phyloP scores from a whole-genome alignment of 164 flowering plant species.

The Vitis rupestris region DNA sequence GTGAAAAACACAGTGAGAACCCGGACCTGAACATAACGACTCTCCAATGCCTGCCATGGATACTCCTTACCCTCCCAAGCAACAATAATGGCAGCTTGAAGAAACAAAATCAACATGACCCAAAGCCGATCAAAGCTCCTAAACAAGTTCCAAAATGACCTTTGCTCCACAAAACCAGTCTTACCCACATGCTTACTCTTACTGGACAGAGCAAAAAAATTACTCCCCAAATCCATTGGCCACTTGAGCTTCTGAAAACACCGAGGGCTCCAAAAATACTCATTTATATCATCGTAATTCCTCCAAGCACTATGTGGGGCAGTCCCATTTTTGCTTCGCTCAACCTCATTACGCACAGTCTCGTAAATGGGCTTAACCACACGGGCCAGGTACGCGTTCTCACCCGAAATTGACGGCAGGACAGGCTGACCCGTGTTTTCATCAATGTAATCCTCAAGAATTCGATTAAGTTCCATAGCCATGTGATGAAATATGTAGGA shows the following conservation, averaged over 20 bases:
- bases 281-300: constrained; percentile 70
- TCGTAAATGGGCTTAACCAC: constrained; percentile 67
- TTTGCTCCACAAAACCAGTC: constrained; percentile 72
- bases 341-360: constrained; percentile 47
- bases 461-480: constrained; percentile 58
- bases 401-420: constrained; percentile 49
- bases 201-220: constrained; percentile 37
- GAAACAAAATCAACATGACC: constrained; percentile 58
- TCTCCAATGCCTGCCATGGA: constrained; percentile 49
- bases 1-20: constrained; percentile 52
- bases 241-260: constrained; percentile 60
- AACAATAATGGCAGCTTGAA: constrained; percentile 60
- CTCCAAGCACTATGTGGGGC: constrained; percentile 59
- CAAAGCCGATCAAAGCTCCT: constrained; percentile 66
- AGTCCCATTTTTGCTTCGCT: constrained; percentile 48
- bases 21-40: constrained; percentile 39
- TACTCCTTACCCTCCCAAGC: constrained; percentile 45
- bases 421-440: constrained; percentile 60
- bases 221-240: constrained; percentile 57
- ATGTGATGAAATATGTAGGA: constrained; percentile 57
- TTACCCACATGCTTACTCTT: constrained; percentile 47
- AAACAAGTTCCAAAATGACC: constrained; percentile 65
- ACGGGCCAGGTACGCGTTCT: constrained; percentile 44
- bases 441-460: constrained; percentile 56
- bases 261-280: constrained; percentile 67